Evolutionary conservation across 1,139 yeast species (phyloP).

Genomic region (Hansenula sp.): DNA sequence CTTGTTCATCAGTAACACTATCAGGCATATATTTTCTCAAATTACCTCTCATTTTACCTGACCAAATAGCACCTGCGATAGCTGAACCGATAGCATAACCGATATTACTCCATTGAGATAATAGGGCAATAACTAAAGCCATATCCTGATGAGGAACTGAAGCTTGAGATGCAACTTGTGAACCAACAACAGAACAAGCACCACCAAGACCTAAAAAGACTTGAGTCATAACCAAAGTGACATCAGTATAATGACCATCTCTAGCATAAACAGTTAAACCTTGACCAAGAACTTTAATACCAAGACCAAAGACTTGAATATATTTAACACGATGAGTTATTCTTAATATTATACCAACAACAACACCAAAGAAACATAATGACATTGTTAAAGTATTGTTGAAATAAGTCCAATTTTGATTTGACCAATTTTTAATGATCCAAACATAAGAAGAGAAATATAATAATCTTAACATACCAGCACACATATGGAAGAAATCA

Average conservation of each 20-base stretch:
- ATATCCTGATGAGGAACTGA: constrained; percentile 42
- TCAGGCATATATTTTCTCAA: constrained; percentile 6
- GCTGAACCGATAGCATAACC: constrained; percentile 43
- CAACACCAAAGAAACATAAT: constrained; percentile 31
- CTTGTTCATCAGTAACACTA: constrained; percentile 4
- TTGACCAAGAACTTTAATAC: constrained; percentile 27
- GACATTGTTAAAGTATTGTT: constrained; percentile 31
- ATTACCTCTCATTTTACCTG: constrained; percentile 3
- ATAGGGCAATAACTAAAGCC: constrained; percentile 39
- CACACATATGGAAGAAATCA: constrained; percentile 28
- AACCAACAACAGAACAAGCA: constrained; percentile 29
- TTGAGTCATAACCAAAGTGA: constrained; percentile 23
- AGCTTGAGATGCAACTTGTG: constrained; percentile 32
- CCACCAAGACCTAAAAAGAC: constrained; percentile 28
- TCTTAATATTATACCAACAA: constrained; percentile 29
- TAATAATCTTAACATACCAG: constrained; percentile 20
- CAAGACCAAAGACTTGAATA: constrained; percentile 27
- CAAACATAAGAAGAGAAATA: constrained; percentile 27
- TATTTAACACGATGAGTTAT: constrained; percentile 30
- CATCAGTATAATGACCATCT: constrained; percentile 19
- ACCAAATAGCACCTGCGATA: constrained; percentile 38
- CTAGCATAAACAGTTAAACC: constrained; percentile 27
- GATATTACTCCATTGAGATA: constrained; percentile 36
- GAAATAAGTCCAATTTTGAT: constrained; percentile 30
- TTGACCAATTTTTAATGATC: constrained; percentile 26